Conservation (phyloP, 2,329 filamentous ascomycete species). For the Trichoderma brevicompactum region DNA sequence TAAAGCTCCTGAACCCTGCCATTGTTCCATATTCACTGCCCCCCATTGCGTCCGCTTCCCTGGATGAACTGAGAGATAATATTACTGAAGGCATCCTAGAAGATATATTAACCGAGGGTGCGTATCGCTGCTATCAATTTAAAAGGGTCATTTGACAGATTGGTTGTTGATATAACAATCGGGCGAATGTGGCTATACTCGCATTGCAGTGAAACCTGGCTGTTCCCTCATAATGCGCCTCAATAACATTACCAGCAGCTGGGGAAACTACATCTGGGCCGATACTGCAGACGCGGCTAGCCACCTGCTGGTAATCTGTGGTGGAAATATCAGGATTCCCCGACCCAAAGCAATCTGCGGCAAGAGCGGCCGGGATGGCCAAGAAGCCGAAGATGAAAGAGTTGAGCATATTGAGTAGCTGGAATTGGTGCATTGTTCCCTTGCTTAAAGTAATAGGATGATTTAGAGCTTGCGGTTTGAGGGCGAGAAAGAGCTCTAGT, state of each 20-base stretch:
- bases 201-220: neutral
- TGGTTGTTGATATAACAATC: neutral
- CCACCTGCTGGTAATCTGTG: neutral
- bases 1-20: neutral
- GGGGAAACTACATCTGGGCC: neutral
- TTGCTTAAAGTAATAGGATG: neutral
- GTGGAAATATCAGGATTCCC: neutral
- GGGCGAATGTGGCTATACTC: neutral
- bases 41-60: neutral
- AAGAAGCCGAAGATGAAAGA: neutral
- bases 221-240: slow-evolving; percentile 1
- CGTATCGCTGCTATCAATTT: neutral
- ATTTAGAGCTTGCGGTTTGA: neutral
- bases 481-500: neutral
- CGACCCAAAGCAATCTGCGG: neutral
- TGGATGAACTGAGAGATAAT: slow-evolving; percentile 1
- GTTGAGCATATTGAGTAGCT: neutral
- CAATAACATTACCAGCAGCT: neutral
- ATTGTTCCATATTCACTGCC: neutral
- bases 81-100: slow-evolving; percentile 2
- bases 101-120: neutral
- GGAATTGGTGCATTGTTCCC: neutral
- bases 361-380: neutral
- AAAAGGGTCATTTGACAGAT: too few relatives aligned
- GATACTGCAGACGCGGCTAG: neutral